phyloP scores from a whole-genome alignment of 2,329 filamentous ascomycete genomes.

The Arthrobotrys pseudoclavata region DNA sequence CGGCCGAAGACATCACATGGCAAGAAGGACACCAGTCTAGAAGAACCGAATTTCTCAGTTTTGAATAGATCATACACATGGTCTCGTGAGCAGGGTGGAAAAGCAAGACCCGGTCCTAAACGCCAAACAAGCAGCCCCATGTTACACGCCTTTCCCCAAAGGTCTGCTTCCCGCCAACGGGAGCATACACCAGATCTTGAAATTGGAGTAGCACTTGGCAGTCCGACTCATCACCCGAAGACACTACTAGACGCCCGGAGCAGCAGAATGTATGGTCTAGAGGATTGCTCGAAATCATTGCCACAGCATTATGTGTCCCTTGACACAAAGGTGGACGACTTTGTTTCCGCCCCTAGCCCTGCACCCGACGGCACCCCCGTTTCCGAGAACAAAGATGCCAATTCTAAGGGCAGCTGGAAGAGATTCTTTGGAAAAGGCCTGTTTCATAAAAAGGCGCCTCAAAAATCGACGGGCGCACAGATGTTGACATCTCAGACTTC shows the following conservation, averaged over 20 bases:
- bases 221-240: constrained; percentile 69
- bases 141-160: constrained; percentile 51
- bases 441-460: constrained; percentile 67
- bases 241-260: constrained; percentile 44
- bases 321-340: constrained; percentile 9
- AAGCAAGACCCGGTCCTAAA: constrained; percentile 18
- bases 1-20: constrained; percentile 57
- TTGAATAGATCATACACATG: constrained; percentile 54
- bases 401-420: constrained; percentile 71
- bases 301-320: constrained; percentile 55
- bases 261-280: constrained; percentile 39
- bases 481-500: constrained; percentile 60
- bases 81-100: constrained; percentile 42
- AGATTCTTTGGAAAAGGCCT: constrained; percentile 71
- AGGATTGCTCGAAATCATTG: constrained; percentile 30
- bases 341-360: neutral
- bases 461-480: constrained; percentile 51
- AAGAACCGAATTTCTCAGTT: constrained; percentile 53
- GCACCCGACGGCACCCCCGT: neutral
- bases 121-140: constrained; percentile 43
- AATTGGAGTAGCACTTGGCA: constrained; percentile 82
- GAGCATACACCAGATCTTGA: constrained; percentile 30
- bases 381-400: constrained; percentile 39
- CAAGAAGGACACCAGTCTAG: constrained; percentile 41
- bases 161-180: constrained; percentile 45